These are phyloP conservation scores for Chlorophyllum brunneum DNA, from an alignment of 768 basidiomycete genomes.

Conservation along the genomic window DNA sequence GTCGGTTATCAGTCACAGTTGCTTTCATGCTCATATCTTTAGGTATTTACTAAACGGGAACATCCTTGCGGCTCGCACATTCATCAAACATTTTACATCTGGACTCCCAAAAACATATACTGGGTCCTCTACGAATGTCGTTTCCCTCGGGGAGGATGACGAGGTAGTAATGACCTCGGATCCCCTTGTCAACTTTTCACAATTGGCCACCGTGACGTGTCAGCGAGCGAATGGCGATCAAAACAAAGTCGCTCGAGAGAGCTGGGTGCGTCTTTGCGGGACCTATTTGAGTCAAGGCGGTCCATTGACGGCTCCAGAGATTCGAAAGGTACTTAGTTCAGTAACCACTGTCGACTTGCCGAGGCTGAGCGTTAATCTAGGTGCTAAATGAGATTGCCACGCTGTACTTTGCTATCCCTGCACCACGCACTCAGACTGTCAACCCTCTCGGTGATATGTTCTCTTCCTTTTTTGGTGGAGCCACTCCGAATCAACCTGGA, in stretches of 20 bases:
- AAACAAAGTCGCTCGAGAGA: constrained; percentile 71
- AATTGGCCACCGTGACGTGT: constrained; percentile 84
- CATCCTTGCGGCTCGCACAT: constrained; percentile 90
- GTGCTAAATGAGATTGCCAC: constrained; percentile 63
- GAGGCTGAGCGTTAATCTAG: constrained; percentile 33
- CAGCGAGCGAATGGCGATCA: constrained; percentile 82
- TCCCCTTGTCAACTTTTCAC: constrained; percentile 79
- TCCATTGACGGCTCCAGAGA: constrained; percentile 31
- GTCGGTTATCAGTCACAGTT: constrained; percentile 23
- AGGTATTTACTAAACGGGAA: constrained; percentile 85
- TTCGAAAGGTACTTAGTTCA: not conserved
- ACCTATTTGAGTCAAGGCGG: constrained; percentile 78
- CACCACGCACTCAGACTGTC: constrained; percentile 60
- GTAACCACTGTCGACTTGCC: not conserved
- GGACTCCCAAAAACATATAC: constrained; percentile 44
- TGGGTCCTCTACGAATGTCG: constrained; percentile 9
- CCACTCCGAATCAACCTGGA: constrained; percentile 32
- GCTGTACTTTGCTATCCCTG: constrained; percentile 85
- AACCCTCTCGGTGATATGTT: constrained; percentile 90
- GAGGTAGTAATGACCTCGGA: constrained; percentile 78
- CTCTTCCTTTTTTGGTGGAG: constrained; percentile 84
- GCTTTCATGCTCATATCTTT: constrained; percentile 7
- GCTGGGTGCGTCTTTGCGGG: constrained; percentile 81
- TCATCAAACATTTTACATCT: constrained; percentile 76
- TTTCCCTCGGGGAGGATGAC: constrained; percentile 44